Conservation (phyloP, 306 rosid species). For the Glycine soja region DNA sequence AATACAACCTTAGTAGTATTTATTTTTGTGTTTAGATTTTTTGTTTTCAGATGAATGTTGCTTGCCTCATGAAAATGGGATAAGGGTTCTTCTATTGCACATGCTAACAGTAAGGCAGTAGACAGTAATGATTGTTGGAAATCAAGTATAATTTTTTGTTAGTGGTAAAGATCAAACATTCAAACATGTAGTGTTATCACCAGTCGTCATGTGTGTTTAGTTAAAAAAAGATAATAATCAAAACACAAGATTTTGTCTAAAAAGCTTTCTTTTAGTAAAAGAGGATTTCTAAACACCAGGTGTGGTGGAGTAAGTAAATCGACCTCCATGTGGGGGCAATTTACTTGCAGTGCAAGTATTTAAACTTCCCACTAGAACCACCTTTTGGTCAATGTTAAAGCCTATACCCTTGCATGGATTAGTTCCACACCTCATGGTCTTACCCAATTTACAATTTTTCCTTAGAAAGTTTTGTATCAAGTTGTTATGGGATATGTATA, state of each 20-base stretch:
- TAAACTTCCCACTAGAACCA: not conserved
- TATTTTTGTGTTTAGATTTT: not conserved
- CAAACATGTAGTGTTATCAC: too few relatives aligned
- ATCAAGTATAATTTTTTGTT: not conserved
- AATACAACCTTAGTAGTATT: not conserved
- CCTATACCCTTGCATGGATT: not conserved
- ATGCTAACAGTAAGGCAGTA: not conserved
- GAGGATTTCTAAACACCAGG: not conserved
- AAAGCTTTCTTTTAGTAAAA: not conserved
- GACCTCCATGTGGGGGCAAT: not conserved
- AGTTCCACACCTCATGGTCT: not conserved
- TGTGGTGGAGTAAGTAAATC: not conserved
- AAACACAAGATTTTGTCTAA: not conserved
- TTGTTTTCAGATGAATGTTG: conserved; percentile 11
- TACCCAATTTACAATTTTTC: conserved; percentile 2
- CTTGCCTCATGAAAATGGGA: conserved; percentile 27
- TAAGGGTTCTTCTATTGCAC: not conserved
- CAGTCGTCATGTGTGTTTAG: too few relatives aligned
- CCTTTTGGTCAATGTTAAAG: not conserved
- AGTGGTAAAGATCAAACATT: not conserved
- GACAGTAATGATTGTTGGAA: not conserved
- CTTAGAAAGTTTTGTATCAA: not conserved
- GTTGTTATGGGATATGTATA: not conserved
- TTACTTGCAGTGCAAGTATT: not conserved
- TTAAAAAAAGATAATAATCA: not conserved